phyloP scores from a whole-genome alignment of 306 rosid species.

The Cyclanthera cordifolia region DNA sequence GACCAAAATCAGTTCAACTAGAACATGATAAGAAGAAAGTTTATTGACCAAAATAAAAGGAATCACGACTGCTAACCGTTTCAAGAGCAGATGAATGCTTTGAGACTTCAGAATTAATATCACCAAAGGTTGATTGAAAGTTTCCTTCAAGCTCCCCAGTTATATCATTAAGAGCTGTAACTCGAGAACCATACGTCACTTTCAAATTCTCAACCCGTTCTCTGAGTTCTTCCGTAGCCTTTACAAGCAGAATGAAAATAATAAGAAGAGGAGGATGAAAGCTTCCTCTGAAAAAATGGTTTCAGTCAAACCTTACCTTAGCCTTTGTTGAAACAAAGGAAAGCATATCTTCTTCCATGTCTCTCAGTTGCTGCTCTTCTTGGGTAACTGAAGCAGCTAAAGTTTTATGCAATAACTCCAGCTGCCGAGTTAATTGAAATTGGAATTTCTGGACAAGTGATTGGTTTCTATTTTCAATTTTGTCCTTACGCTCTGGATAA shows the following conservation, averaged over 20 bases:
- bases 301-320: conserved; percentile 36
- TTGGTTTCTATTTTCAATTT: conserved; percentile 73
- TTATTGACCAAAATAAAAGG: background rate
- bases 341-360: conserved; percentile 90
- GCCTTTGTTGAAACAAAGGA: conserved; percentile 74
- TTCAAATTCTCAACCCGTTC: conserved; percentile 61
- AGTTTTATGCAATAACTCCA: conserved; percentile 82
- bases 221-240: conserved; percentile 90
- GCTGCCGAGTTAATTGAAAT: conserved; percentile 78
- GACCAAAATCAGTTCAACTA: conserved; percentile 19
- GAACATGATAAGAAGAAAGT: conserved; percentile 1
- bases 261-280: background rate
- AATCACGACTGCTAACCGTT: conserved; percentile 46
- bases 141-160: conserved; percentile 75
- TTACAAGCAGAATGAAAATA: conserved; percentile 19
- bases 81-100: conserved; percentile 82
- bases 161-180: conserved; percentile 62
- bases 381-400: conserved; percentile 80
- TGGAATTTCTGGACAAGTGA: conserved; percentile 63
- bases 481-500: conserved; percentile 71
- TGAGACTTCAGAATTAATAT: conserved; percentile 78
- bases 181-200: conserved; percentile 70
- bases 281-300: conserved; percentile 9
- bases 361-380: conserved; percentile 78
- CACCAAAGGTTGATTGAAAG: conserved; percentile 65